A percentile compares a stretch with the other conserved stretches of the same genome.
phyloP scores from a whole-genome alignment of 1,139 yeast species.

The Petasospora fabianii region DNA sequence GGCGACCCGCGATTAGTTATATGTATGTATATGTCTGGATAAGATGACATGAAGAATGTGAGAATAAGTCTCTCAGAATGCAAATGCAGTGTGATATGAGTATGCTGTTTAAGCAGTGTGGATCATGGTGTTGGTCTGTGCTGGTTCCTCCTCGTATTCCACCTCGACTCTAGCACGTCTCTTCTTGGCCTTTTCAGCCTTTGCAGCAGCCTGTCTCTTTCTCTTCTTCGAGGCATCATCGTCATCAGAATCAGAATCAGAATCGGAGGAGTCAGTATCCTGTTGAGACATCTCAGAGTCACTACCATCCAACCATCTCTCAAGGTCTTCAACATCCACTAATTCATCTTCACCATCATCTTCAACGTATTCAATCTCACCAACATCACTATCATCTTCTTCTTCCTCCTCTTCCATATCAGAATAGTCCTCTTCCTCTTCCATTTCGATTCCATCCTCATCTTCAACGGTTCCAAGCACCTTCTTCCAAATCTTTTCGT shows the following conservation, averaged over 20 bases:
- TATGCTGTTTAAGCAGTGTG: slow-evolving; percentile 7
- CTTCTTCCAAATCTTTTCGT: slow-evolving; percentile 92
- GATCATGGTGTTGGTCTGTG: slow-evolving; percentile 18
- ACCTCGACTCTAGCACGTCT: slow-evolving; percentile 79
- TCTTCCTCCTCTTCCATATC: slow-evolving; percentile 49
- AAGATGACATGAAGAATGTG: background rate
- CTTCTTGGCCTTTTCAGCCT: slow-evolving; percentile 41
- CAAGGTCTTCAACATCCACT: slow-evolving; percentile 88
- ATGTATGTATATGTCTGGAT: background rate
- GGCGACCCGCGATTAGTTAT: too few species aligned
- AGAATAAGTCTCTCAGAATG: background rate
- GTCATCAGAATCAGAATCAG: slow-evolving; percentile 33
- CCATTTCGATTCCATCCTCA: slow-evolving; percentile 61
- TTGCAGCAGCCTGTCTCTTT: slow-evolving; percentile 37
- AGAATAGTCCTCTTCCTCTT: slow-evolving; percentile 55
- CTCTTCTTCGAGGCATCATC: slow-evolving; percentile 42
- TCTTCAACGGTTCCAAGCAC: slow-evolving; percentile 74
- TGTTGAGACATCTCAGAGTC: slow-evolving; percentile 43
- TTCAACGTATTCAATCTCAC: slow-evolving; percentile 80
- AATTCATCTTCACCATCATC: slow-evolving; percentile 85
- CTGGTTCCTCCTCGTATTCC: slow-evolving; percentile 75
- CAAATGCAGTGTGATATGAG: background rate
- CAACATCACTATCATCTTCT: slow-evolving; percentile 67
- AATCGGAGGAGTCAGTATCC: slow-evolving; percentile 33
- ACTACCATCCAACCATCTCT: slow-evolving; percentile 80